Base-by-base conservation (phyloP, 306 rosid genomes). In the Lupinus albus region DNA sequence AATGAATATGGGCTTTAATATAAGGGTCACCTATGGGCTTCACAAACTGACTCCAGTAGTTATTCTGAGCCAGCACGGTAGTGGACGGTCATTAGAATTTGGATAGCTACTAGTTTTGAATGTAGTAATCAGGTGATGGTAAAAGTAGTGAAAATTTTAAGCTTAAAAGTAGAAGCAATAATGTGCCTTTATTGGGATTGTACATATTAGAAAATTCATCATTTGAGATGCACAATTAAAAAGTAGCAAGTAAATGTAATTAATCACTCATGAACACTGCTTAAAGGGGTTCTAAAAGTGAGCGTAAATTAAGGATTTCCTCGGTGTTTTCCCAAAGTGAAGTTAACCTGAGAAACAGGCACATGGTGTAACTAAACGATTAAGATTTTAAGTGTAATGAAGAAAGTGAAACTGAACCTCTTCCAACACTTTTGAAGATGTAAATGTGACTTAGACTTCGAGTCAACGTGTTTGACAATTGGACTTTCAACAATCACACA, bases 281-380 rank as follows among this genome's bases (percentile, higher is more conserved):
- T 61, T 67, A 76, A 79, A 78, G 44, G 78, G 80, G 61, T 44
- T 56, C 65, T 6, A 54, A 73, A 82, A 81, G 79, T 70, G 79
- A 30, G 84, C 86, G 87, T 73, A 86, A 89, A 81, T 86, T 84
- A 81, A 81, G 91, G 88, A 80, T 67, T 75, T 74, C 78, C 76
- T 62, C 60, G 66, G 71, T 51, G 49, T 64, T 32, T 71, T 42
- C 46, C 57, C 72, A 72, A 80, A 32, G 76, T 71, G 56, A 58
- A 82, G 69, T 70, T 36, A 81, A 8, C 44, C 1, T 11, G 3
- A 25, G 11, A 38, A 38, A 74, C 55, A 51, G 39, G 64, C 62
- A 52, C 54, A 70, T 78, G 67, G 30, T 50, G 39, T 76, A 8
- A 13, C 70, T 75, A 67, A 59, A 59, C 60, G 49, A 77, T 42